These are phyloP conservation scores for Kodamaea kakaduensis DNA, from an alignment of 805 yeast species.

Conservation along the genomic window DNA sequence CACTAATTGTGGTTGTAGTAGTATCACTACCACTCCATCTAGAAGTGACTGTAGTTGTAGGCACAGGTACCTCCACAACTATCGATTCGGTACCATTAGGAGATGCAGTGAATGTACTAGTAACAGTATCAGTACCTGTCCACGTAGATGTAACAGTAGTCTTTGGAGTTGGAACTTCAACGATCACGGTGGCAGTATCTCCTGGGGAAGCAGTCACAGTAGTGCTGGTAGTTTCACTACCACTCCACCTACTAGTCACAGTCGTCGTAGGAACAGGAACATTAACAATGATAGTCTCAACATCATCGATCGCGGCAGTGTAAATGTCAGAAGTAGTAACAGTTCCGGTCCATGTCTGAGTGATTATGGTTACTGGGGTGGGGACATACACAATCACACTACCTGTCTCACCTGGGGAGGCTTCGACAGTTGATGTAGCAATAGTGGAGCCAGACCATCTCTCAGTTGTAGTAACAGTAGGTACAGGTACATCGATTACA, in stretches of 20 bases:
- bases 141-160: conserved; percentile 8
- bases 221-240: too few relatives aligned
- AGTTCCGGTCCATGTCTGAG: conserved; percentile 13
- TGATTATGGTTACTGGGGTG: conserved; percentile 10
- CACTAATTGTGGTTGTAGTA: conserved; percentile 19
- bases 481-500: conserved; percentile 6
- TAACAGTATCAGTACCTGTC: conserved; percentile 8
- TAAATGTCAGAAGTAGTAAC: too few relatives aligned
- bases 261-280: too few relatives aligned
- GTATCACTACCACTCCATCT: conserved; percentile 17
- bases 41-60: conserved; percentile 1
- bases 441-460: conserved; percentile 13
- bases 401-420: conserved; percentile 7
- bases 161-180: conserved; percentile 9
- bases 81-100: conserved; percentile 9
- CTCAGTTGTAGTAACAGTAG: conserved; percentile 10
- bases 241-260: too few relatives aligned
- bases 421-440: conserved; percentile 8
- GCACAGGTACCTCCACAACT: conserved; percentile 11
- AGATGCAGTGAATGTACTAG: conserved; percentile 14
- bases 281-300: too few relatives aligned
- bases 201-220: too few relatives aligned
- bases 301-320: too few relatives aligned
- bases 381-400: conserved; percentile 15
- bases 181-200: too few relatives aligned